Evolutionary conservation across 1,284 basidiomycete species (phyloP).

Genomic region (Puccinia triticina): DNA sequence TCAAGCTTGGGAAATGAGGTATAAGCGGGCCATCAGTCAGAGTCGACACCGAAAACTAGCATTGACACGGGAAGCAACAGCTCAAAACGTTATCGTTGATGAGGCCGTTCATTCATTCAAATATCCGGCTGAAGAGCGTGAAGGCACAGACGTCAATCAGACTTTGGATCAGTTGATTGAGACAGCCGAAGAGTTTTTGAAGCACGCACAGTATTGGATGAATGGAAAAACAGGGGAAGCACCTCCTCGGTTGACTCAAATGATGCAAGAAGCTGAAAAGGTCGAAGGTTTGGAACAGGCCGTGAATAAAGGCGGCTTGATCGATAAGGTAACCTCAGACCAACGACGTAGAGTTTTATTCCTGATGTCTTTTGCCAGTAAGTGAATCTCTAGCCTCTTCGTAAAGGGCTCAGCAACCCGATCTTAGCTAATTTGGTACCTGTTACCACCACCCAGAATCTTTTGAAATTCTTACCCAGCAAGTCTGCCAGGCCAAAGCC

Average conservation of each 20-base stretch:
- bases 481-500: slow-evolving; percentile 22
- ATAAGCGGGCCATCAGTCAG: slow-evolving; percentile 36
- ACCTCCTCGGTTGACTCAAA: slow-evolving; percentile 15
- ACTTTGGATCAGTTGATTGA: slow-evolving; percentile 19
- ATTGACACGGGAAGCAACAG: slow-evolving; percentile 10
- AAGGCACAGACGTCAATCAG: background rate
- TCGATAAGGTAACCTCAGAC: slow-evolving; percentile 32
- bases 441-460: slow-evolving; percentile 4
- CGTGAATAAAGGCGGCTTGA: slow-evolving; percentile 36
- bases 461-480: slow-evolving; percentile 35
- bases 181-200: slow-evolving; percentile 39
- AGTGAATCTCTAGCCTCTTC: slow-evolving; percentile 5
- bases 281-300: slow-evolving; percentile 29
- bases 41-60: slow-evolving; percentile 16
- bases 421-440: background rate
- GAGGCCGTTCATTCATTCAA: background rate
- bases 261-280: slow-evolving; percentile 42
- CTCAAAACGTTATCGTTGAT: background rate
- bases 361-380: slow-evolving; percentile 48
- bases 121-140: background rate
- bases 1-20: slow-evolving; percentile 46
- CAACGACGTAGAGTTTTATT: slow-evolving; percentile 39
- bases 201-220: slow-evolving; percentile 50
- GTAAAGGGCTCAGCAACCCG: background rate
- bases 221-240: slow-evolving; percentile 40